Evolutionary conservation across 148 eudicot species (phyloP).

Genomic region (Heliamphora exappendiculata): DNA sequence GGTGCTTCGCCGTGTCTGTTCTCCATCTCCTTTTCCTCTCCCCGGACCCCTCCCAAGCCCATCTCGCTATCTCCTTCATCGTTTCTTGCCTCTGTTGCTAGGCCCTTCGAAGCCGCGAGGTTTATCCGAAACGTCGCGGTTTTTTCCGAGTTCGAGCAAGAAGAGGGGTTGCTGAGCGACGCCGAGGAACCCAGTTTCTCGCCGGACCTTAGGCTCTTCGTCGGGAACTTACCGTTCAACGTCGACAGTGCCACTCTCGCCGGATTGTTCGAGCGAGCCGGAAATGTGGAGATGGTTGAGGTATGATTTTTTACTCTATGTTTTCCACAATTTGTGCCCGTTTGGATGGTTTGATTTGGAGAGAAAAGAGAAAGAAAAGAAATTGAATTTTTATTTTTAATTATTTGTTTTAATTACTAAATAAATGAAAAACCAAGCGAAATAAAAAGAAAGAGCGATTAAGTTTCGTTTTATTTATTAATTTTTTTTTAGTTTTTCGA

Average conservation of each 20-base stretch:
- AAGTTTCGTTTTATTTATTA: neutral
- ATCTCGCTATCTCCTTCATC: slow-evolving; percentile 10
- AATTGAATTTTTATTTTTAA: too few relatives aligned
- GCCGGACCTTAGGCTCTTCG: slow-evolving; percentile 66
- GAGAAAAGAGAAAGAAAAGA: too few relatives aligned
- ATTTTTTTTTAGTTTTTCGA: too few relatives aligned
- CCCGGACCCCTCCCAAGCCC: slow-evolving; percentile 8
- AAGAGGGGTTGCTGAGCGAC: slow-evolving; percentile 25
- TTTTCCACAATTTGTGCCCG: neutral
- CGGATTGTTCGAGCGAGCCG: slow-evolving; percentile 60
- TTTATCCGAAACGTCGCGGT: slow-evolving; percentile 41
- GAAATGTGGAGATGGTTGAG: slow-evolving; percentile 91
- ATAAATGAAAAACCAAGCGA: too few relatives aligned
- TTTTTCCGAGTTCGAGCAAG: slow-evolving; percentile 49
- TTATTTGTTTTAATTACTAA: too few relatives aligned
- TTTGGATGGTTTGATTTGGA: neutral
- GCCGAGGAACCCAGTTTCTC: slow-evolving; percentile 35
- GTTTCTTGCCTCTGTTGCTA: slow-evolving; percentile 11
- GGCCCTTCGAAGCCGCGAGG: slow-evolving; percentile 15
- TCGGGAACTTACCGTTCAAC: slow-evolving; percentile 74
- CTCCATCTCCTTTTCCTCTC: slow-evolving; percentile 19
- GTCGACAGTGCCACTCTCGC: slow-evolving; percentile 82
- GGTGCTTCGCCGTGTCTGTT: too few relatives aligned
- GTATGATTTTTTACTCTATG: slow-evolving; percentile 20
- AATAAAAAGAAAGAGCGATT: too few relatives aligned